Evolutionary conservation across 192 early-diverging fungal genomes (phyloP).

Genomic region (Funneliformis geosporum): DNA sequence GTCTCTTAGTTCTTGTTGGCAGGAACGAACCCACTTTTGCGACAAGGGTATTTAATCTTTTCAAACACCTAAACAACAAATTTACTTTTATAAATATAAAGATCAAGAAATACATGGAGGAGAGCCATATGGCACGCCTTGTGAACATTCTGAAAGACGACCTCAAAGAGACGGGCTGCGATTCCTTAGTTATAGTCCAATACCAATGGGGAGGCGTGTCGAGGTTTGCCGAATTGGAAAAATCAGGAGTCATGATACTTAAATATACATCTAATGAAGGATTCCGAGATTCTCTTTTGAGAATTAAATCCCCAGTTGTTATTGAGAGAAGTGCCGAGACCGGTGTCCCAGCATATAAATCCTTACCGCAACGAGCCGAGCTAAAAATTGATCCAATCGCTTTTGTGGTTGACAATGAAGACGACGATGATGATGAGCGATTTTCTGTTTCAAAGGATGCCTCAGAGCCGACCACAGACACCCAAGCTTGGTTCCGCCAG

Average conservation of each 20-base stretch:
- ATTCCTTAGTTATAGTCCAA: constrained; percentile 21
- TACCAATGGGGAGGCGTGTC: background rate
- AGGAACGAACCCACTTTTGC: constrained; percentile 11
- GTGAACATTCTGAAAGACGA: background rate
- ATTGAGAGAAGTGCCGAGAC: background rate
- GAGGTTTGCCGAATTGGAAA: background rate
- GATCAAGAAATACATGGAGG: background rate
- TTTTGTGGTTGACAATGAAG: background rate
- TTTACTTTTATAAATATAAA: background rate
- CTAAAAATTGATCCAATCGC: background rate
- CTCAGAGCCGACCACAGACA: background rate
- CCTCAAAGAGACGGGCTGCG: constrained; percentile 2
- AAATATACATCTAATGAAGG: background rate
- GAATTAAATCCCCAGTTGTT: background rate
- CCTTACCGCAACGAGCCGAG: background rate
- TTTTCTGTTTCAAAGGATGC: background rate
- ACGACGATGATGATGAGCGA: background rate
- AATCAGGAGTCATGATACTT: background rate
- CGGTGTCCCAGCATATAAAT: too few relatives aligned
- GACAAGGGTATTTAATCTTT: background rate
- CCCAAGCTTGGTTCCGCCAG: constrained; percentile 10
- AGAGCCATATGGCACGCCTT: background rate
- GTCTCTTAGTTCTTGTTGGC: constrained; percentile 10
- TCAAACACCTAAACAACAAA: constrained; percentile 8
- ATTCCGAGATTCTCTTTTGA: background rate